Percentiles rank a stretch among this genome's conserved stretches.
Evolutionary conservation across 441 rosid genomes (phyloP).

Genomic region (Theobroma grandiflorum): DNA sequence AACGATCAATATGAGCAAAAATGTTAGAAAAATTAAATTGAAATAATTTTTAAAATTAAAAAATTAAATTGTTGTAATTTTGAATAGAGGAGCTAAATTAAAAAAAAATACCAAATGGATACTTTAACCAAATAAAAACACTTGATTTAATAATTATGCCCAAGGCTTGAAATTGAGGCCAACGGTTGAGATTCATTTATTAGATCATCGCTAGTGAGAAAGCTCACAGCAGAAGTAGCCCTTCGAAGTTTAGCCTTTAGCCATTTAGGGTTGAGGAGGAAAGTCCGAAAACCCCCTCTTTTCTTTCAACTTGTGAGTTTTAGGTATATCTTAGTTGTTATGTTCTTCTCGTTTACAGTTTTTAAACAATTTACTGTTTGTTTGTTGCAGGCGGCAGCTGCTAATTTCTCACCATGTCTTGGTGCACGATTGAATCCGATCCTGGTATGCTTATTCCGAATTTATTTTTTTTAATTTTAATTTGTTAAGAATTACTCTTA

Average conservation of each 20-base stretch:
- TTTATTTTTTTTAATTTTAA: neutral
- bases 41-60: too few relatives aligned
- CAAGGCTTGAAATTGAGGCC: neutral
- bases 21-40: too few relatives aligned
- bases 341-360: neutral
- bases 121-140: too few relatives aligned
- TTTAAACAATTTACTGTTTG: neutral
- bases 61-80: too few relatives aligned
- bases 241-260: neutral
- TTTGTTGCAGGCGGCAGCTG: neutral
- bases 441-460: slow-evolving; percentile 63
- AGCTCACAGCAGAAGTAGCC: neutral
- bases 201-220: neutral
- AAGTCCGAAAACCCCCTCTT: neutral
- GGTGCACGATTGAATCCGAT: slow-evolving; percentile 99
- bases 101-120: too few relatives aligned
- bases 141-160: too few relatives aligned
- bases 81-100: too few relatives aligned
- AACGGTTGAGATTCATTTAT: neutral
- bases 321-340: neutral
- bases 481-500: neutral
- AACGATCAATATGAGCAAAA: too few relatives aligned
- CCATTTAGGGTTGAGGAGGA: slow-evolving; percentile 9
- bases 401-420: slow-evolving; percentile 64
- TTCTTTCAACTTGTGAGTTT: neutral